These are phyloP conservation scores for Acanthamoeba healyi DNA, from an alignment of 208 protist genomes.

Conservation along the genomic window DNA sequence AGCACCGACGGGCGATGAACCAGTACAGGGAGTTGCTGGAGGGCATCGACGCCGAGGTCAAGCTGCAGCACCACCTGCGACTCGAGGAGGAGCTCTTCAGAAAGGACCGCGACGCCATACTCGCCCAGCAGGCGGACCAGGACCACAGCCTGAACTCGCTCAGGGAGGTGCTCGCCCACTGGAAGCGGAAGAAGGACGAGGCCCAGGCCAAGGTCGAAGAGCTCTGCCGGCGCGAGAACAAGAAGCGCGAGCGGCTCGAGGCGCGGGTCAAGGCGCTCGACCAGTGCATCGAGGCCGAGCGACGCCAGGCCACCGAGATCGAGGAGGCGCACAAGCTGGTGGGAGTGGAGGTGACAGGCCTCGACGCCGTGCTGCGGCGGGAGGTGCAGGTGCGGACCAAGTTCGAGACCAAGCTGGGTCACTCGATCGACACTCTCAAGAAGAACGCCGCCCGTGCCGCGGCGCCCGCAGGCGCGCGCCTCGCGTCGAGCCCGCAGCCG, in stretches of 20 bases:
- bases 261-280: conserved; percentile 8
- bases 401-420: conserved; percentile 36
- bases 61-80: conserved; percentile 2
- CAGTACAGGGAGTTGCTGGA: not conserved
- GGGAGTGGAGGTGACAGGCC: not conserved
- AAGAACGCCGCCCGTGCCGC: not conserved
- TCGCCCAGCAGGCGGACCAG: conserved; percentile 9
- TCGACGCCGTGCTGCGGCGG: not conserved
- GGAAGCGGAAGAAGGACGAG: not conserved
- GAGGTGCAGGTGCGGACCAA: not conserved
- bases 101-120: not conserved
- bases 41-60: conserved; percentile 17
- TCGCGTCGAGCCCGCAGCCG: not conserved
- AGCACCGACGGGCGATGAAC: not conserved
- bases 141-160: not conserved
- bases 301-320: not conserved
- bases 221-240: not conserved
- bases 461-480: not conserved
- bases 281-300: conserved; percentile 7
- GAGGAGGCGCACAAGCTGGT: conserved; percentile 6
- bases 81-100: conserved; percentile 37
- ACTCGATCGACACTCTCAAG: conserved; percentile 32
- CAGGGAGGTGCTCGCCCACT: conserved; percentile 10
- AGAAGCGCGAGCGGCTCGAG: conserved; percentile 33
- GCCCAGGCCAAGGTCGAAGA: not conserved